phyloP scores from a whole-genome alignment of 2,329 filamentous ascomycete genomes.

The Clarireedia hainanense region DNA sequence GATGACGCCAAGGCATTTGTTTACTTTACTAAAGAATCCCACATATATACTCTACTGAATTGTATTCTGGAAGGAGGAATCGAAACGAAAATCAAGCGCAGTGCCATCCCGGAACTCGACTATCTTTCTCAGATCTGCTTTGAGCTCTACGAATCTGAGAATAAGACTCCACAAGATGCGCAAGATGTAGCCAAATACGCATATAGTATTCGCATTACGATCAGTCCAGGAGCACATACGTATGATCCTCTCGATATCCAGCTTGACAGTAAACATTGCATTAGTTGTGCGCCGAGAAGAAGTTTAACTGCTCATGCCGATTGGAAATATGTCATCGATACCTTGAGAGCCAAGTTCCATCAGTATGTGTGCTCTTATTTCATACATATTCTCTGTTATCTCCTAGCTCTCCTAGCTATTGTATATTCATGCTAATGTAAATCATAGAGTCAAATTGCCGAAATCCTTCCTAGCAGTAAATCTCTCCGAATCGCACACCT shows the following conservation, averaged over 20 bases:
- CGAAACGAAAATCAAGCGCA: conserved; percentile 91
- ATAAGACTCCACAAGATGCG: conserved; percentile 33
- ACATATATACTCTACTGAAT: conserved; percentile 96
- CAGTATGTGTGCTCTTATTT: conserved; percentile 50
- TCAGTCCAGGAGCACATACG: conserved; percentile 92
- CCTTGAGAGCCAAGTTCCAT: conserved; percentile 87
- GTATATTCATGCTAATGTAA: conserved; percentile 7
- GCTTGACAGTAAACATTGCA: conserved; percentile 92
- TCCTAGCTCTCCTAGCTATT: background rate
- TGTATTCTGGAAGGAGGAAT: conserved; percentile 96
- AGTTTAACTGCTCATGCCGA: conserved; percentile 86
- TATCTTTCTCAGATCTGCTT: conserved; percentile 98
- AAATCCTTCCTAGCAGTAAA: conserved; percentile 32
- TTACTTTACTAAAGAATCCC: conserved; percentile 98
- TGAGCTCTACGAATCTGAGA: conserved; percentile 93
- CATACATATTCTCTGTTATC: background rate
- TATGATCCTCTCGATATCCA: conserved; percentile 95
- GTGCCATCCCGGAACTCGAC: conserved; percentile 92
- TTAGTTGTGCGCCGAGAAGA: conserved; percentile 83
- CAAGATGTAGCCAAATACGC: conserved; percentile 49
- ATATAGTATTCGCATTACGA: conserved; percentile 93
- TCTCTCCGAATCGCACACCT: conserved; percentile 29
- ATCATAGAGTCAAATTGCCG: conserved; percentile 29
- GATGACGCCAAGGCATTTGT: conserved; percentile 93
- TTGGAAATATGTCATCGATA: conserved; percentile 97